These are phyloP conservation scores for Cotoneaster glaucophyllus DNA, from an alignment of 306 rosid genomes.

Conservation along the genomic window DNA sequence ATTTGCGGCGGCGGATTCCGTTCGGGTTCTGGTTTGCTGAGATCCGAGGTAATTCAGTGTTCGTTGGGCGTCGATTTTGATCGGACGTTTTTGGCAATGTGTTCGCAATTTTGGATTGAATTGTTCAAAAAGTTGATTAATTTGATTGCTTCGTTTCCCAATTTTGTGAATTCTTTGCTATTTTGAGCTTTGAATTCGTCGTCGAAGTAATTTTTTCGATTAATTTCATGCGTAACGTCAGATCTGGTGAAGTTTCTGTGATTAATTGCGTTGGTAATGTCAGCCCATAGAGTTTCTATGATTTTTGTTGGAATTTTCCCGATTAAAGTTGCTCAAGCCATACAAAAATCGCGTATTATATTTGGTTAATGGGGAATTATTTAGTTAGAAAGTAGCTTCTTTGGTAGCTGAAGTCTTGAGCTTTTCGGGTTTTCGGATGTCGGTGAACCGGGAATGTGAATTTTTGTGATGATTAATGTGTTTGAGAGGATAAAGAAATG, in stretches of 20 bases:
- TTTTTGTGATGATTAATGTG: not conserved
- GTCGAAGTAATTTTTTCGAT: not conserved
- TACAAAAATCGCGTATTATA: too few species aligned
- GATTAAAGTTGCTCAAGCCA: not conserved
- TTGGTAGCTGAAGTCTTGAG: not conserved
- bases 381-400: not conserved
- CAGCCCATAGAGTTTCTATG: not conserved
- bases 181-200: not conserved
- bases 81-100: not conserved
- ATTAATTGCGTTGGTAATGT: not conserved
- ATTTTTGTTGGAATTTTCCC: not conserved
- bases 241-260: not conserved
- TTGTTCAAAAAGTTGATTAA: not conserved
- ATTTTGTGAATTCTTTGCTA: not conserved
- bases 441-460: not conserved
- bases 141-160: not conserved
- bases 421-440: not conserved
- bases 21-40: constrained; percentile 13
- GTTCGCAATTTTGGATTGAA: not conserved
- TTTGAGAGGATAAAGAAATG: not conserved
- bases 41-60: constrained; percentile 23
- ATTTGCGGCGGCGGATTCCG: constrained; percentile 2
- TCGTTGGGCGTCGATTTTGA: not conserved
- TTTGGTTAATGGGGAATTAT: not conserved
- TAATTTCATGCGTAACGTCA: not conserved